Conservation (phyloP, 2,329 filamentous ascomycete species). For the Botrytis squamosa region DNA sequence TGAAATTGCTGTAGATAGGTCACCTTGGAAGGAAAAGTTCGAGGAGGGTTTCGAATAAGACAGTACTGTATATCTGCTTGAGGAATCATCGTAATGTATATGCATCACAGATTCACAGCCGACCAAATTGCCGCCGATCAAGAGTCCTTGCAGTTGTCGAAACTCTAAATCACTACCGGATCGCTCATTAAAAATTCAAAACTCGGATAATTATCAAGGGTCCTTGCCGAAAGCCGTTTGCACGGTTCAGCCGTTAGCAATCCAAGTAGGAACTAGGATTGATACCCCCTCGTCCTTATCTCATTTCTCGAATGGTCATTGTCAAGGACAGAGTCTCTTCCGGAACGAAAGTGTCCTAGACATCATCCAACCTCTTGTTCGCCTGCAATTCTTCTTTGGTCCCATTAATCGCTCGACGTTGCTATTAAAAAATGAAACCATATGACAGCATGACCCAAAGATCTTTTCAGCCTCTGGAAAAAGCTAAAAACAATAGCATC, state of each 20-base stretch:
- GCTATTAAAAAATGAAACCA: background rate
- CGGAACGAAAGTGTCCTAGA: background rate
- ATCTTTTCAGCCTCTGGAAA: background rate
- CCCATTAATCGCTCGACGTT: background rate
- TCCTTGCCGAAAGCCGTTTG: conserved; percentile 18
- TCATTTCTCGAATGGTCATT: conserved; percentile 11
- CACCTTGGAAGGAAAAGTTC: background rate
- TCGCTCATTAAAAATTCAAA: conserved; percentile 17
- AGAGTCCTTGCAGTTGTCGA: conserved; percentile 8
- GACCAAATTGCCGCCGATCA: conserved; percentile 11
- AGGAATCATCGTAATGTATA: background rate
- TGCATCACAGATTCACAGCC: background rate
- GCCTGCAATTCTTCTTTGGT: background rate
- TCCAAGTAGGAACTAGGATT: conserved; percentile 4
- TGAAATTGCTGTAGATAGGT: background rate
- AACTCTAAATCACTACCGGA: conserved; percentile 18
- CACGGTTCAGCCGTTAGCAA: conserved; percentile 19
- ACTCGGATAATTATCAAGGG: conserved; percentile 19
- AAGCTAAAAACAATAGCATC: no score
- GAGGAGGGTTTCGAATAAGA: background rate
- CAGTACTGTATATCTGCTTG: background rate
- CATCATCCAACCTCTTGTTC: background rate
- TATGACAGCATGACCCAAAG: background rate
- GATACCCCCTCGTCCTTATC: background rate
- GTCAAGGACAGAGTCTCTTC: background rate